Evolutionary conservation across 768 basidiomycete genomes (phyloP).

Genomic region (Tubosaeta brunneosetosa): DNA sequence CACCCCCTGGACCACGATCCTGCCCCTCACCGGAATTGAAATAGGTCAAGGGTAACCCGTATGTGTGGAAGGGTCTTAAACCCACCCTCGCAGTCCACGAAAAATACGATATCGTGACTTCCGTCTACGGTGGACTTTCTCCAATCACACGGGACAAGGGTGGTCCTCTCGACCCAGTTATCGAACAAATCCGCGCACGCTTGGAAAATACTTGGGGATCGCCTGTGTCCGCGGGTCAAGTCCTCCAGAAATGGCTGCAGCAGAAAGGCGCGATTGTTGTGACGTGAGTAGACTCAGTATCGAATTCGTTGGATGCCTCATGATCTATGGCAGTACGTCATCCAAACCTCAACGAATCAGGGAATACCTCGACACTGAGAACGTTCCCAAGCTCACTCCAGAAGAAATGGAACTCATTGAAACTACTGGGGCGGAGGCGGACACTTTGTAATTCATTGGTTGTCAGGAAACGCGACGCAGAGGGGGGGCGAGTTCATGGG

Average conservation of each 20-base stretch:
- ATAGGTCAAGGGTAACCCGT: slow-evolving; percentile 53
- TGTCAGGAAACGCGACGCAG: slow-evolving; percentile 4
- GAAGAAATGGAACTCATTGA: slow-evolving; percentile 27
- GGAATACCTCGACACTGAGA: slow-evolving; percentile 31
- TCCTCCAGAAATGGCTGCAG: slow-evolving; percentile 27
- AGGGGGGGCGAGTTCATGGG: not conserved
- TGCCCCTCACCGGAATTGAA: not conserved
- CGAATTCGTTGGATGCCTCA: not conserved
- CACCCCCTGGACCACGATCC: not conserved
- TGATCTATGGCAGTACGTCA: slow-evolving; percentile 25
- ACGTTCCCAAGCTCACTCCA: slow-evolving; percentile 25
- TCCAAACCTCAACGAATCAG: slow-evolving; percentile 30
- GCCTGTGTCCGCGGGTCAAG: slow-evolving; percentile 26
- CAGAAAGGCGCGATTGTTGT: slow-evolving; percentile 30
- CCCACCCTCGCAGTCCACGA: slow-evolving; percentile 33
- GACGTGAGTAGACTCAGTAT: slow-evolving; percentile 19
- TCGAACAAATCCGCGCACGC: slow-evolving; percentile 32
- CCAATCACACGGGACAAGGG: slow-evolving; percentile 34
- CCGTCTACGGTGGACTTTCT: slow-evolving; percentile 38
- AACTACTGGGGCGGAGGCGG: slow-evolving; percentile 15
- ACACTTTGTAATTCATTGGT: slow-evolving; percentile 7
- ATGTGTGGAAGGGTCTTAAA: slow-evolving; percentile 41
- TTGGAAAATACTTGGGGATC: slow-evolving; percentile 22
- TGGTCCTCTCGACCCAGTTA: slow-evolving; percentile 37
- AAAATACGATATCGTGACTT: slow-evolving; percentile 35